Evolutionary conservation across 1,284 basidiomycete genomes (phyloP).

Genomic region (Cryptococcus sp.): DNA sequence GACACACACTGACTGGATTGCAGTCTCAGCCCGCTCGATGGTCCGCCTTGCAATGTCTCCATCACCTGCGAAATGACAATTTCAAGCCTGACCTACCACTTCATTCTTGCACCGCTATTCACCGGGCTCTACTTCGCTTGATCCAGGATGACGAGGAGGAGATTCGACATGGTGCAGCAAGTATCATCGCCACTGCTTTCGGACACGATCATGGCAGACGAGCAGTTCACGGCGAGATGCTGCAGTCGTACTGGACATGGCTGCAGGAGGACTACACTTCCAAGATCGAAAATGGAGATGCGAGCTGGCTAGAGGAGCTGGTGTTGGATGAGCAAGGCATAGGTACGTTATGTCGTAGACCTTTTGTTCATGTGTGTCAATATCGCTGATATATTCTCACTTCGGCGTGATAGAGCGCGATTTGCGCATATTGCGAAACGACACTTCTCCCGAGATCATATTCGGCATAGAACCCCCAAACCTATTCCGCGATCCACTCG

Average conservation of each 20-base stretch:
- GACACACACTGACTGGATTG: constrained; percentile 1
- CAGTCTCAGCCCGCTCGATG: constrained; percentile 39
- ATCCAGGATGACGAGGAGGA: constrained; percentile 50
- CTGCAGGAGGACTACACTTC: constrained; percentile 10
- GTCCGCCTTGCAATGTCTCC: constrained; percentile 26
- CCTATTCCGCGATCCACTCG: constrained; percentile 44
- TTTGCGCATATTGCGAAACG: constrained; percentile 4
- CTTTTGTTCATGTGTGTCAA: not conserved
- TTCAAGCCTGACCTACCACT: constrained; percentile 6
- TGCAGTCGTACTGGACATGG: constrained; percentile 41
- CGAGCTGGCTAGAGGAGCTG: constrained; percentile 27
- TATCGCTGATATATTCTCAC: not conserved
- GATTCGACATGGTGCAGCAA: constrained; percentile 32
- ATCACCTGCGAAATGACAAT: constrained; percentile 19
- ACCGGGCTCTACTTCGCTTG: constrained; percentile 32
- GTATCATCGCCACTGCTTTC: constrained; percentile 30
- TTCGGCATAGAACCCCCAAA: constrained; percentile 52
- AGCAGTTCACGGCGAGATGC: constrained; percentile 30
- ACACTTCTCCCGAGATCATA: constrained; percentile 24
- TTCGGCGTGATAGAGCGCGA: constrained; percentile 15
- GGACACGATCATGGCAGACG: constrained; percentile 3
- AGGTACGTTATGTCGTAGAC: constrained; percentile 20
- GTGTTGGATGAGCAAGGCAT: constrained; percentile 15
- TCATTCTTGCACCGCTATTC: constrained; percentile 10
- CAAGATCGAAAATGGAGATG: constrained; percentile 5